A percentile compares a stretch with the other conserved stretches of the same genome.
Evolutionary conservation across 2,329 filamentous ascomycete species (phyloP).

Genomic region (Leptographium procerum): DNA sequence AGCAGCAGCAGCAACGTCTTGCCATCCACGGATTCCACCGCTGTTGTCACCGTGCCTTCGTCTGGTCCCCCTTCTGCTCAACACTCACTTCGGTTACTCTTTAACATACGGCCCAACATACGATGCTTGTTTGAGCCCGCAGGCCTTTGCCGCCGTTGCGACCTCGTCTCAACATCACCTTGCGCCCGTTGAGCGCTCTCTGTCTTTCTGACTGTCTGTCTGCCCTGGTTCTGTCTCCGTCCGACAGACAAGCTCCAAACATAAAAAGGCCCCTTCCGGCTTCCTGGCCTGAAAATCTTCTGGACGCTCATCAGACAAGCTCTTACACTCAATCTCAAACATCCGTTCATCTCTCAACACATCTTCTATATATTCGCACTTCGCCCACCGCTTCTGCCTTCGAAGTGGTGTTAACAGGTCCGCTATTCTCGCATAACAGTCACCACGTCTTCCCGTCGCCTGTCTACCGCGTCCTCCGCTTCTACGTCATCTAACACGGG

Average conservation of each 20-base stretch:
- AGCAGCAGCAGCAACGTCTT: too few relatives aligned
- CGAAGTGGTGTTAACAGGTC: neutral
- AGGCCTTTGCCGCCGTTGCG: neutral
- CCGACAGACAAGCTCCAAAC: neutral
- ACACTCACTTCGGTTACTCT: neutral
- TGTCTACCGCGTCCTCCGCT: slow-evolving; percentile 10
- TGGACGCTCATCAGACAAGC: neutral
- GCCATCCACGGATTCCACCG: neutral
- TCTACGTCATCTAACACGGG: slow-evolving; percentile 4
- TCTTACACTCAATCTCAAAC: neutral
- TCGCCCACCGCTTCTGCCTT: neutral
- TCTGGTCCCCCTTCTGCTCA: neutral
- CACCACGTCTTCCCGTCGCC: slow-evolving; percentile 13
- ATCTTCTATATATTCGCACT: too few relatives aligned
- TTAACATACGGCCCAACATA: slow-evolving; percentile 7
- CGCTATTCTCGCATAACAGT: neutral
- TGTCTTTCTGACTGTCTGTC: too few relatives aligned
- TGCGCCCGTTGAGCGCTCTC: too few relatives aligned
- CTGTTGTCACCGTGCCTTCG: neutral
- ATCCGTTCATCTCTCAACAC: neutral
- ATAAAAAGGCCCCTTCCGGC: neutral
- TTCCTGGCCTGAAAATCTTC: neutral
- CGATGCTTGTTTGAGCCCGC: slow-evolving; percentile 8
- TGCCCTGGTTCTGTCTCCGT: neutral
- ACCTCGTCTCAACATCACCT: neutral